These are phyloP conservation scores for Phyllosticta ampelicida DNA, from an alignment of 2,329 filamentous ascomycete species.

Conservation along the genomic window DNA sequence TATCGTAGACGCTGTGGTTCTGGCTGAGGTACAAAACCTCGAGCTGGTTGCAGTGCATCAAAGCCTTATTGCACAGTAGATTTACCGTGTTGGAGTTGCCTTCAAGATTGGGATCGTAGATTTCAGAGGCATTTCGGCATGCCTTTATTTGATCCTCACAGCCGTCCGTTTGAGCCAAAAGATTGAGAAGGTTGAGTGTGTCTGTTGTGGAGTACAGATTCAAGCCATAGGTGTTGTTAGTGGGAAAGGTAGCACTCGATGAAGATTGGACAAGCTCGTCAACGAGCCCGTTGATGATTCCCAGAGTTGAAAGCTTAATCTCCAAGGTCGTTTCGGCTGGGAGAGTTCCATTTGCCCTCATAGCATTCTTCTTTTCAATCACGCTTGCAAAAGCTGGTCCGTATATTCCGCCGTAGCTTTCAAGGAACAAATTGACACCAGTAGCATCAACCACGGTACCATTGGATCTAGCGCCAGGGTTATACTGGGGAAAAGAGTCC, in stretches of 20 bases:
- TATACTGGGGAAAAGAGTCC: constrained; percentile 47
- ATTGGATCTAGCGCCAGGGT: constrained; percentile 35
- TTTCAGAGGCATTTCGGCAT: constrained; percentile 23
- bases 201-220: constrained; percentile 44
- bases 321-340: constrained; percentile 41
- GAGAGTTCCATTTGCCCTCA: constrained; percentile 40
- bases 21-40: constrained; percentile 3
- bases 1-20: constrained; percentile 35
- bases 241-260: constrained; percentile 46
- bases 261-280: constrained; percentile 53
- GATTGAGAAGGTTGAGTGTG: constrained; percentile 36
- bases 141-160: constrained; percentile 37
- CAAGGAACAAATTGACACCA: constrained; percentile 55
- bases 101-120: constrained; percentile 24
- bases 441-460: constrained; percentile 30
- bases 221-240: constrained; percentile 57
- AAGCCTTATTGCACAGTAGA: constrained; percentile 17
- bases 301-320: constrained; percentile 51
- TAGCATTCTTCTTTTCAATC: constrained; percentile 52
- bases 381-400: constrained; percentile 51
- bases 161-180: constrained; percentile 38
- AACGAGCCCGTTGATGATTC: constrained; percentile 61
- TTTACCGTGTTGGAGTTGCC: constrained; percentile 25
- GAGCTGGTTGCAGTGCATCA: constrained; percentile 14
- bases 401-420: constrained; percentile 62